These are phyloP conservation scores for Thecaphora thlaspeos DNA, from an alignment of 1,284 basidiomycete genomes.

Conservation along the genomic window DNA sequence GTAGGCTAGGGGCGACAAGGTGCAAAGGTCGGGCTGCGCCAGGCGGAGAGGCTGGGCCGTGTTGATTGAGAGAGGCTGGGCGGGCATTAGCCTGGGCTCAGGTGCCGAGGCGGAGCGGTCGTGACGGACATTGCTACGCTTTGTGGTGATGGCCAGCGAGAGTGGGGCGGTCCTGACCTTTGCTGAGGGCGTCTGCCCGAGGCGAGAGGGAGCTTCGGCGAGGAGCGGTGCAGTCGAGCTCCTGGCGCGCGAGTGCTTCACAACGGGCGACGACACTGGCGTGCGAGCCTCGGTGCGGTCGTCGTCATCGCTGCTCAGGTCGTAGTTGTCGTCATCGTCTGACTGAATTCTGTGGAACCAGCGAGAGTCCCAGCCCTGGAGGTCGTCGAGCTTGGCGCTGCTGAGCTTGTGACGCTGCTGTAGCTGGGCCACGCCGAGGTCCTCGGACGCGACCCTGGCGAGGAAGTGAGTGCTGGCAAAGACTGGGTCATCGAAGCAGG, in stretches of 20 bases:
- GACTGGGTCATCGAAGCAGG: conserved; percentile 25
- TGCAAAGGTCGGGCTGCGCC: conserved; percentile 12
- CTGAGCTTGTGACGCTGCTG: conserved; percentile 23
- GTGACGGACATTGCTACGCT: conserved; percentile 10
- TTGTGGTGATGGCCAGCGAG: conserved; percentile 4
- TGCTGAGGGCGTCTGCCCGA: not conserved
- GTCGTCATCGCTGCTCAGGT: conserved; percentile 13
- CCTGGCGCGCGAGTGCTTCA: no score
- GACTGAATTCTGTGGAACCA: conserved; percentile 15
- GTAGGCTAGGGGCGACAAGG: conserved; percentile 2
- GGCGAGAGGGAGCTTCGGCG: not conserved
- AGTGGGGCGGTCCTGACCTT: not conserved
- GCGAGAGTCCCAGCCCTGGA: conserved; percentile 18
- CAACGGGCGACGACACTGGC: no score
- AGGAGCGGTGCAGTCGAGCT: not conserved
- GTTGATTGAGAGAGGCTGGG: conserved; percentile 37
- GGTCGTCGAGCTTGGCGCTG: conserved; percentile 26
- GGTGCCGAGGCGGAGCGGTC: conserved; percentile 12
- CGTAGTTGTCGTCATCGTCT: conserved; percentile 11
- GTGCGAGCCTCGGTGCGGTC: not conserved
- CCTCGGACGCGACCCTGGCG: conserved; percentile 29
- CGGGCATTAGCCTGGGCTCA: conserved; percentile 18
- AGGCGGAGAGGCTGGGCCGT: conserved; percentile 34
- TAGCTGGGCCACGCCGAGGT: conserved; percentile 23
- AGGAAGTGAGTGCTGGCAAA: conserved; percentile 35